phyloP scores from a whole-genome alignment of 192 early-diverging fungal species.

The Umbelopsis ramanniana region DNA sequence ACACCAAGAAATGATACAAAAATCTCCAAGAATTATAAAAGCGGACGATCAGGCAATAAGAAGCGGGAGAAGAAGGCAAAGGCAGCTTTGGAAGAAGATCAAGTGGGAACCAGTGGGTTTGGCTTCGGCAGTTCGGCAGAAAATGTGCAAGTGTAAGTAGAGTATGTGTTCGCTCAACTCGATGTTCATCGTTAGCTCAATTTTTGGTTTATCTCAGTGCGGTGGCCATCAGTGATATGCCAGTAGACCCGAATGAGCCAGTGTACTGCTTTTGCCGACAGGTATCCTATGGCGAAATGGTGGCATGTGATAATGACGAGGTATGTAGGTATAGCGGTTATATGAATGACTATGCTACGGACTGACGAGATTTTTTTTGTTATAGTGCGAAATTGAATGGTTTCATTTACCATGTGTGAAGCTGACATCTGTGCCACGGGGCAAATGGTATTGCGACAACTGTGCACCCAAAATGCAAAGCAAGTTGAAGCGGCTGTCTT shows the following conservation, averaged over 20 bases:
- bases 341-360: background rate
- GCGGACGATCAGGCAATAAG: background rate
- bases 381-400: conserved; percentile 82
- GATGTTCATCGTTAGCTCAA: no score
- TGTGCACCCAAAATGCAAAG: conserved; percentile 45
- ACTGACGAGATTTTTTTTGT: background rate
- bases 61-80: conserved; percentile 24
- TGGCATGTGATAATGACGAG: conserved; percentile 79
- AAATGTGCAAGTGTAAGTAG: conserved; percentile 36
- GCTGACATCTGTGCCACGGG: conserved; percentile 73
- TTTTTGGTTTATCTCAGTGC: conserved; percentile 21
- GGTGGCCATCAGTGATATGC: conserved; percentile 35
- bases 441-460: conserved; percentile 83
- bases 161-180: background rate
- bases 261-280: conserved; percentile 85
- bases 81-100: background rate
- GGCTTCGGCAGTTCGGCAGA: conserved; percentile 27
- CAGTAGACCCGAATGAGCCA: conserved; percentile 88
- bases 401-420: conserved; percentile 89
- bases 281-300: conserved; percentile 90
- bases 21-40: background rate
- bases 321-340: conserved; percentile 11
- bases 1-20: conserved; percentile 19
- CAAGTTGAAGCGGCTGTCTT: conserved; percentile 26
- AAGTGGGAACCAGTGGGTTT: background rate